Percentiles rank a stretch among this genome's conserved stretches.
Evolutionary conservation across 2,329 filamentous ascomycete genomes (phyloP).

Genomic region (Tolypocladium tropicale): DNA sequence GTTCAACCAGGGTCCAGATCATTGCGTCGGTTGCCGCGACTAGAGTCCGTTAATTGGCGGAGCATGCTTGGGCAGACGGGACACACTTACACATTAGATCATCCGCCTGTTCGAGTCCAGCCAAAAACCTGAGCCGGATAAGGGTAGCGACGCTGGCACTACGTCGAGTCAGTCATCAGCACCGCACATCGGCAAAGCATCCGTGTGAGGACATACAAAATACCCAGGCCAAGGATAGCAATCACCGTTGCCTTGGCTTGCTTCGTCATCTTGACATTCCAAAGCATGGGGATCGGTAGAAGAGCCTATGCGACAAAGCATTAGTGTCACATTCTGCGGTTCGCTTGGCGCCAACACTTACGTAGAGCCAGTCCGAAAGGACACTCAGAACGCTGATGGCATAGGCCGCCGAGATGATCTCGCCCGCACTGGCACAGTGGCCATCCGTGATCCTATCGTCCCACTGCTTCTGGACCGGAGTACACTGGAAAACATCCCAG

Average conservation of each 20-base stretch:
- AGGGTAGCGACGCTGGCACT: conserved; percentile 45
- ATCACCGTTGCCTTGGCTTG: conserved; percentile 43
- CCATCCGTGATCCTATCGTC: conserved; percentile 35
- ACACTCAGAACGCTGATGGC: conserved; percentile 42
- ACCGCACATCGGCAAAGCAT: conserved; percentile 1
- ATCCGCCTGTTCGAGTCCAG: conserved; percentile 30
- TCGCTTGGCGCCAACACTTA: conserved; percentile 12
- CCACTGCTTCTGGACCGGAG: conserved; percentile 40
- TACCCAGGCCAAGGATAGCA: conserved; percentile 35
- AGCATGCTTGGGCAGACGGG: background rate
- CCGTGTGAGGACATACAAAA: conserved; percentile 29
- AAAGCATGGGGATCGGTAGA: conserved; percentile 43
- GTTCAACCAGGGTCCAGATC: conserved; percentile 48
- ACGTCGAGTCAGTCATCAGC: conserved; percentile 1
- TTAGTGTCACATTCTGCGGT: background rate
- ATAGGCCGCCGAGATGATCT: conserved; percentile 38
- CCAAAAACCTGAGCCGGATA: conserved; percentile 37
- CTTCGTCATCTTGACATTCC: conserved; percentile 41
- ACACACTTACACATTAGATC: conserved; percentile 37
- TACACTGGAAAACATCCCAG: conserved; percentile 43
- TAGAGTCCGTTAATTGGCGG: conserved; percentile 13
- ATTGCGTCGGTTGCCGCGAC: conserved; percentile 40
- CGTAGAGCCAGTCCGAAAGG: conserved; percentile 43
- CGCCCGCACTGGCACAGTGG: conserved; percentile 30
- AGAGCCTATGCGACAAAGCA: conserved; percentile 25